Conservation (phyloP, 2,329 filamentous ascomycete genomes). For the Cercospora zeina region DNA sequence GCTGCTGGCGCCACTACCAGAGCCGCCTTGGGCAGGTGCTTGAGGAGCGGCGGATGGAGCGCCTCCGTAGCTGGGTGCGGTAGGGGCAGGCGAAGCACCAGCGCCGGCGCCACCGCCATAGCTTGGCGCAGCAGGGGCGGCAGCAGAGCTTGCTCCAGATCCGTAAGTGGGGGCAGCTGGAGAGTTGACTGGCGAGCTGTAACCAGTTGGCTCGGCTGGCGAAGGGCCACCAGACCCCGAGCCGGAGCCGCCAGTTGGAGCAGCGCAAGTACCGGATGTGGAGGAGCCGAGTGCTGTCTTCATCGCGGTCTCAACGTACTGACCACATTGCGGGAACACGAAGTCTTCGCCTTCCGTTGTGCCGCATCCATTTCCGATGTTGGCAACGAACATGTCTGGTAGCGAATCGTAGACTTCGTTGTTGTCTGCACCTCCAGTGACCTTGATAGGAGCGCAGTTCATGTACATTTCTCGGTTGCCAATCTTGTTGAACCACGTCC, state of each 20-base stretch:
- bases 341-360: slow-evolving; percentile 57
- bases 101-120: slow-evolving; percentile 11
- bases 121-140: slow-evolving; percentile 8
- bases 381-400: slow-evolving; percentile 70
- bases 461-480: slow-evolving; percentile 96
- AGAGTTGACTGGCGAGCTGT: slow-evolving; percentile 6
- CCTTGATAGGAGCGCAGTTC: slow-evolving; percentile 78
- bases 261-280: slow-evolving; percentile 18
- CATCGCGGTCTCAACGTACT: slow-evolving; percentile 17
- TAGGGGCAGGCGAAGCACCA: not conserved
- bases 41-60: not conserved
- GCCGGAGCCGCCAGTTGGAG: slow-evolving; percentile 15
- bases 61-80: slow-evolving; percentile 6
- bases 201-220: slow-evolving; percentile 7
- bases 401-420: slow-evolving; percentile 59
- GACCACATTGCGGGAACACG: slow-evolving; percentile 63
- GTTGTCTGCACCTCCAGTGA: slow-evolving; percentile 53
- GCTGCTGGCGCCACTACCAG: slow-evolving; percentile 10
- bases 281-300: slow-evolving; percentile 25
- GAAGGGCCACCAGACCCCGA: slow-evolving; percentile 14
- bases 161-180: slow-evolving; percentile 20
- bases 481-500: slow-evolving; percentile 91
- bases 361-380: slow-evolving; percentile 53
- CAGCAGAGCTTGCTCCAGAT: slow-evolving; percentile 9
- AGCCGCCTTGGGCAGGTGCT: slow-evolving; percentile 11